A percentile compares a stretch with the other conserved stretches of the same genome.
Evolutionary conservation across 768 basidiomycete species (phyloP).

Genomic region (Strobilomyces confusus): DNA sequence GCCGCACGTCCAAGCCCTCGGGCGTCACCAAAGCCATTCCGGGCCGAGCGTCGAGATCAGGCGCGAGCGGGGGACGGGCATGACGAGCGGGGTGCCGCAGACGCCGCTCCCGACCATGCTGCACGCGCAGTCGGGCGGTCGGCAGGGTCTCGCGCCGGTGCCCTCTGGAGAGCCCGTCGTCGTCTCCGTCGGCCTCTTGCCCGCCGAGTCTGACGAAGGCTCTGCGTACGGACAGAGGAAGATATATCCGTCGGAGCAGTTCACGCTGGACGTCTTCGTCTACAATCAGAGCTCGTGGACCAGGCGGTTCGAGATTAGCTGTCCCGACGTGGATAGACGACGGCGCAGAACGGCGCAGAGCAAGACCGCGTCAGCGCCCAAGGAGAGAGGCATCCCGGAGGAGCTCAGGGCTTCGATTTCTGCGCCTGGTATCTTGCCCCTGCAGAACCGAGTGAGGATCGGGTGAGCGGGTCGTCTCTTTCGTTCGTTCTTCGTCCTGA

Average conservation of each 20-base stretch:
- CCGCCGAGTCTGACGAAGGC: slow-evolving; percentile 17
- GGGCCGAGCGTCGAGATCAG: slow-evolving; percentile 64
- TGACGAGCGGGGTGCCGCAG: slow-evolving; percentile 35
- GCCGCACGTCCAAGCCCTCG: slow-evolving; percentile 52
- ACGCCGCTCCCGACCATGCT: slow-evolving; percentile 56
- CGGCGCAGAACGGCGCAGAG: slow-evolving; percentile 34
- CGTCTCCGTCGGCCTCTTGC: slow-evolving; percentile 60
- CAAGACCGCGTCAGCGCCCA: slow-evolving; percentile 13
- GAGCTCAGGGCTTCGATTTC: slow-evolving; percentile 29
- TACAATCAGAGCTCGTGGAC: slow-evolving; percentile 78
- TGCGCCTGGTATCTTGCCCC: slow-evolving; percentile 61
- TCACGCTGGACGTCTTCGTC: slow-evolving; percentile 83
- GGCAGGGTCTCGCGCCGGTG: slow-evolving; percentile 7
- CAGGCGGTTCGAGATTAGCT: slow-evolving; percentile 72
- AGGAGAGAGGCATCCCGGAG: slow-evolving; percentile 22
- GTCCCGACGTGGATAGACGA: slow-evolving; percentile 51
- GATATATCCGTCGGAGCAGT: slow-evolving; percentile 71
- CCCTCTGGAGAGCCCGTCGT: slow-evolving; percentile 54
- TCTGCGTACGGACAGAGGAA: slow-evolving; percentile 31
- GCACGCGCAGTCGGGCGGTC: slow-evolving; percentile 37
- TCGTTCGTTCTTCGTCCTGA: slow-evolving; percentile 2
- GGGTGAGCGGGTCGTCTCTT: slow-evolving; percentile 49
- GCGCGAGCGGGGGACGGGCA: slow-evolving; percentile 48
- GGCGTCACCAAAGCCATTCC: slow-evolving; percentile 44
- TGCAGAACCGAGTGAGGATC: slow-evolving; percentile 75